These are phyloP conservation scores for Peronospora tabacina DNA, from an alignment of 352 stramenopile species.

Conservation along the genomic window DNA sequence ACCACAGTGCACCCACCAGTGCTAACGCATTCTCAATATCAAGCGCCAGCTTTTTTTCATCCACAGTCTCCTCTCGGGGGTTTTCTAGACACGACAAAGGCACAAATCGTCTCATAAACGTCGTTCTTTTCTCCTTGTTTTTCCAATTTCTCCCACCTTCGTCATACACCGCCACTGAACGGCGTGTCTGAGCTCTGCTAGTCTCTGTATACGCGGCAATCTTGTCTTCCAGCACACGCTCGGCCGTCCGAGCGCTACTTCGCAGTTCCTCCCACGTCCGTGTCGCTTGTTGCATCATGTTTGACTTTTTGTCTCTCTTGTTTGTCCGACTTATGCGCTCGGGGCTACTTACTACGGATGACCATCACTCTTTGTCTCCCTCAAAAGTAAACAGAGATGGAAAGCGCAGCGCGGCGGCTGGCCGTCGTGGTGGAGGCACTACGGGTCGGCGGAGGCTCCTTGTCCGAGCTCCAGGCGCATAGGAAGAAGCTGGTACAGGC, in stretches of 20 bases:
- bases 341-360: not conserved
- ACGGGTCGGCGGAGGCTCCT: slow-evolving; percentile 23
- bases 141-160: slow-evolving; percentile 35
- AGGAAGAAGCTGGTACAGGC: slow-evolving; percentile 41
- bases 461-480: slow-evolving; percentile 31
- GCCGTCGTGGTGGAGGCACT: slow-evolving; percentile 45
- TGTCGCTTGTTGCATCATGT: slow-evolving; percentile 55
- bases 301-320: not conserved
- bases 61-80: slow-evolving; percentile 39
- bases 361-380: slow-evolving; percentile 2
- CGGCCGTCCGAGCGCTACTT: slow-evolving; percentile 53
- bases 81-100: slow-evolving; percentile 41
- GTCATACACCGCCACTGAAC: slow-evolving; percentile 32
- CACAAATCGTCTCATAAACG: not conserved
- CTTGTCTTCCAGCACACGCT: slow-evolving; percentile 78
- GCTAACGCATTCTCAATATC: slow-evolving; percentile 76
- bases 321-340: slow-evolving; percentile 2
- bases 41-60: slow-evolving; percentile 54
- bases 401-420: slow-evolving; percentile 34
- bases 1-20: slow-evolving; percentile 29
- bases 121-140: not conserved
- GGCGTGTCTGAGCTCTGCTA: slow-evolving; percentile 42
- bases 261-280: slow-evolving; percentile 75
- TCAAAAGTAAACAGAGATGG: slow-evolving; percentile 21
- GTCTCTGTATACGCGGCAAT: slow-evolving; percentile 58